Percentiles rank a stretch among this genome's conserved stretches.
These are phyloP conservation scores for Podospora australis DNA, from an alignment of 495 filamentous ascomycete species.

Conservation along the genomic window DNA sequence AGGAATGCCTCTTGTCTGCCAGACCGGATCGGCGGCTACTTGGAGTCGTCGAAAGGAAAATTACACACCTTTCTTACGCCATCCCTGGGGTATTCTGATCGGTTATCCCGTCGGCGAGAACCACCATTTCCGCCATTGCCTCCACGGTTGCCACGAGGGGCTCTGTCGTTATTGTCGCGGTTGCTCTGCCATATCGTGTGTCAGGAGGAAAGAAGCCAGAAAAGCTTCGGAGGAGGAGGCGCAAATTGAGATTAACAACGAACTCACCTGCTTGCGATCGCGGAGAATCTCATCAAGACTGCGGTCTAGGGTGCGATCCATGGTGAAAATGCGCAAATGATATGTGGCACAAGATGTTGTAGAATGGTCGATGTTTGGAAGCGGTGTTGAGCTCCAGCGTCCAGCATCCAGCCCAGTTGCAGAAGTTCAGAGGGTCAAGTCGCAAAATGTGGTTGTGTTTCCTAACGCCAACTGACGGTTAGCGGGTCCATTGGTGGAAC, in stretches of 20 bases:
- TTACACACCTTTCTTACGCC: conserved; percentile 71
- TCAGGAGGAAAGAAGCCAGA: conserved; percentile 4
- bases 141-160: conserved; percentile 12
- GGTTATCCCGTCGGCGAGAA: conserved; percentile 47
- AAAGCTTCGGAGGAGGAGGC: neutral
- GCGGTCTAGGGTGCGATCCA: conserved; percentile 53
- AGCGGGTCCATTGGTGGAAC: too few species aligned
- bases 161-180: conserved; percentile 20
- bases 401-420: too few species aligned
- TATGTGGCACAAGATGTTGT: too few species aligned
- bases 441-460: too few species aligned
- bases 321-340: conserved; percentile 5
- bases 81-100: conserved; percentile 59
- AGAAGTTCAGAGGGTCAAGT: too few species aligned
- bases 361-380: too few species aligned
- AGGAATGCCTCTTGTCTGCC: neutral
- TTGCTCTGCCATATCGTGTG: conserved; percentile 12
- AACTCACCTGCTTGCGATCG: conserved; percentile 61
- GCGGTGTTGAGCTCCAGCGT: too few species aligned
- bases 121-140: conserved; percentile 33
- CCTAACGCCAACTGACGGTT: too few species aligned
- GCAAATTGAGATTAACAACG: neutral
- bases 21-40: too few species aligned
- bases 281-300: conserved; percentile 80
- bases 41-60: neutral